Percentiles rank a stretch among this genome's conserved stretches.
Evolutionary conservation across 2,329 filamentous ascomycete genomes (phyloP).

Genomic region (Exophiala oligosperma): DNA sequence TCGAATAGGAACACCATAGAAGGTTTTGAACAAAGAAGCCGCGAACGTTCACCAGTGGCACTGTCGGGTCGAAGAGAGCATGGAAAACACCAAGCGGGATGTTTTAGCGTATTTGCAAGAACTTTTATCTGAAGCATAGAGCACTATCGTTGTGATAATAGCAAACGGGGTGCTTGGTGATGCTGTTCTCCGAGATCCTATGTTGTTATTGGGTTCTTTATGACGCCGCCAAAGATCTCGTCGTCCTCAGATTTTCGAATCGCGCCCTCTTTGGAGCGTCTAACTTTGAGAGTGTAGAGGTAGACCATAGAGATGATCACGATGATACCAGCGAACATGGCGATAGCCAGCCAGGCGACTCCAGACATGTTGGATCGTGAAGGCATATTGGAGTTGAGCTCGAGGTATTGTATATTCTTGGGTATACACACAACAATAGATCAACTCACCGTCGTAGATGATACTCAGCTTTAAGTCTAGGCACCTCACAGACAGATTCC

Average conservation of each 20-base stretch:
- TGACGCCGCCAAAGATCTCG: conserved; percentile 15
- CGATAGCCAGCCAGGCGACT: conserved; percentile 19
- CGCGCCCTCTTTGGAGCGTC: conserved; percentile 12
- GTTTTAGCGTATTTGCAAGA: background rate
- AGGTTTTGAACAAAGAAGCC: background rate
- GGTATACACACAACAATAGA: background rate
- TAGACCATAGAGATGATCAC: conserved; percentile 20
- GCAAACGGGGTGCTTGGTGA: no score
- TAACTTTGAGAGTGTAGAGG: conserved; percentile 15
- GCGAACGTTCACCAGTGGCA: background rate
- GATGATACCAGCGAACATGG: conserved; percentile 18
- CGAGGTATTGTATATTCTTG: no score
- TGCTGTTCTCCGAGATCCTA: background rate
- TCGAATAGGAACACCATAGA: no score
- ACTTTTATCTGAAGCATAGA: no score
- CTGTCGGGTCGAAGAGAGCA: background rate
- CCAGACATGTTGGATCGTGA: conserved; percentile 15
- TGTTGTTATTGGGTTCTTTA: conserved; percentile 14
- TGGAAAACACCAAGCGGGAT: no score
- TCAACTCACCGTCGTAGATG: background rate
- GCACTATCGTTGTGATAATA: no score
- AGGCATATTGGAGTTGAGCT: conserved; percentile 1
- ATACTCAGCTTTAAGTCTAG: background rate
- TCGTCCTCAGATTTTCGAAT: conserved; percentile 15
- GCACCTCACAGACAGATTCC: background rate